Percentiles rank a stretch among this genome's conserved stretches.
Conservation (phyloP, 2,329 filamentous ascomycete genomes). For the Penicillium sp. region DNA sequence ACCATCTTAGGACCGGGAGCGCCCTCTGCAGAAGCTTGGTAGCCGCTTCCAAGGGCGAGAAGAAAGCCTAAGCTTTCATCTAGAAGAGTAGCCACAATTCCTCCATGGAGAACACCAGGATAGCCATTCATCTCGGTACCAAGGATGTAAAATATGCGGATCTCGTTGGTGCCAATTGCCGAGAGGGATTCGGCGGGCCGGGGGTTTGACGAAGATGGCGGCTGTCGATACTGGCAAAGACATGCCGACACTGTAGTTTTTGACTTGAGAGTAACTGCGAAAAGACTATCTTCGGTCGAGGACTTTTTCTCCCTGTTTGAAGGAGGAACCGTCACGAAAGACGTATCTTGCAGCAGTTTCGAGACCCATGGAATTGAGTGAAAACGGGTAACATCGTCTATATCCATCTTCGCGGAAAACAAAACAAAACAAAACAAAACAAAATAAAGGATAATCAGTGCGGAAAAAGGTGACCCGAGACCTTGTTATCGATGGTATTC, state of each 20-base stretch:
- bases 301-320: conserved; percentile 4
- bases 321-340: conserved; percentile 4
- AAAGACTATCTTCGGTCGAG: conserved; percentile 9
- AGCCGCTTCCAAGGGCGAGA: conserved; percentile 9
- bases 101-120: conserved; percentile 32
- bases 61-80: conserved; percentile 31
- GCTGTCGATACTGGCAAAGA: conserved; percentile 8
- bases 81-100: conserved; percentile 30
- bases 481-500: too few relatives aligned
- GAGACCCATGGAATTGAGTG: conserved; percentile 11
- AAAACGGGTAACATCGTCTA: not conserved
- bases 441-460: too few relatives aligned
- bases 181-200: not conserved
- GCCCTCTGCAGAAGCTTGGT: not conserved
- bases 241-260: conserved; percentile 4
- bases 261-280: conserved; percentile 10
- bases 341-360: conserved; percentile 7
- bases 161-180: conserved; percentile 14
- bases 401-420: not conserved
- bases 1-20: conserved; percentile 10
- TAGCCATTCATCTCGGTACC: conserved; percentile 32
- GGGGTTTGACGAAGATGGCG: not conserved
- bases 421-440: not conserved
- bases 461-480: too few relatives aligned
- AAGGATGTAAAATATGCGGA: conserved; percentile 33